Conservation (phyloP, 2,329 filamentous ascomycete species). For the Blumeriella jaapii region DNA sequence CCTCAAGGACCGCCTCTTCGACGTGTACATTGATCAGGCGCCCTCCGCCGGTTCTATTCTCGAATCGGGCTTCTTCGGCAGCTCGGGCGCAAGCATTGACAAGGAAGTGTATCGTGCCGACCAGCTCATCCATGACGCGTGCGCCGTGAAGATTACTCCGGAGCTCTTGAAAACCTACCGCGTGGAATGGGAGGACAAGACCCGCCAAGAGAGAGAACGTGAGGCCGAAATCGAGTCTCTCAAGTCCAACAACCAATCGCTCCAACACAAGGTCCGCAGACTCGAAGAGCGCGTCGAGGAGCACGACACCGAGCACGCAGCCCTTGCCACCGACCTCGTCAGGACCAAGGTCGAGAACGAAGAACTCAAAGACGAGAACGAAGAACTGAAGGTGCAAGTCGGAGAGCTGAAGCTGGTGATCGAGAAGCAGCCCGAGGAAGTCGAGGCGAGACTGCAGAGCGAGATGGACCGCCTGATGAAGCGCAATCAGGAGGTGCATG, state of each 20-base stretch:
- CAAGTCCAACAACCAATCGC: constrained; percentile 50
- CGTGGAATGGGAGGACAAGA: constrained; percentile 85
- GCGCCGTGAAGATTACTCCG: constrained; percentile 72
- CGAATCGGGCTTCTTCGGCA: constrained; percentile 95
- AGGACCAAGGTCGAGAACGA: constrained; percentile 90
- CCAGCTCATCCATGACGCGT: constrained; percentile 84
- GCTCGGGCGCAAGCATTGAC: constrained; percentile 75
- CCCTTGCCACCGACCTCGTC: constrained; percentile 82
- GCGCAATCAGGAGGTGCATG: constrained; percentile 84
- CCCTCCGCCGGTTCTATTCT: constrained; percentile 88
- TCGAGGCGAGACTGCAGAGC: constrained; percentile 67
- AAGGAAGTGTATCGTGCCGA: constrained; percentile 96
- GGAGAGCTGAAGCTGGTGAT: constrained; percentile 76
- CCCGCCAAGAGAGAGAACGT: constrained; percentile 66
- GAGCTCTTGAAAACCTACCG: constrained; percentile 74
- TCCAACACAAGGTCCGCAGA: constrained; percentile 66
- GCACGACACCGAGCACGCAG: constrained; percentile 81
- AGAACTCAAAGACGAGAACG: constrained; percentile 78
- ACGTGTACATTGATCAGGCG: constrained; percentile 91
- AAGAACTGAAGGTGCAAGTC: constrained; percentile 75
- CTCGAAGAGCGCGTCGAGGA: constrained; percentile 83
- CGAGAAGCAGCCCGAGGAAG: constrained; percentile 77
- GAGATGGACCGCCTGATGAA: constrained; percentile 91
- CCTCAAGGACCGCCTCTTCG: constrained; percentile 87
- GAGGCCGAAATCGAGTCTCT: constrained; percentile 72